phyloP scores from a whole-genome alignment of 371 early-diverging fungal species.

The Mortierella sp. region DNA sequence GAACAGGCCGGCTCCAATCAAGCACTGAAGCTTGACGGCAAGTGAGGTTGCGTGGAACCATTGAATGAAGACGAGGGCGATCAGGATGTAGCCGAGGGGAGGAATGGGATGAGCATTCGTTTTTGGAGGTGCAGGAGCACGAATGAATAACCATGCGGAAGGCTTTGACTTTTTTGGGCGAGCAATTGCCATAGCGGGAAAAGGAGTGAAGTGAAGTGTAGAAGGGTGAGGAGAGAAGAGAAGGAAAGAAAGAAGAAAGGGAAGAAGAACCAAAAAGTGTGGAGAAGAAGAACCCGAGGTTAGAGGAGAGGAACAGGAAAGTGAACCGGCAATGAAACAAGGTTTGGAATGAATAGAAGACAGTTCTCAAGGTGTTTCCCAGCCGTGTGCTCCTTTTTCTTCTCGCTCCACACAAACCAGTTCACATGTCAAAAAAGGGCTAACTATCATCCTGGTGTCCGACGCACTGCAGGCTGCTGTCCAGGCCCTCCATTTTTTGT shows the following conservation, averaged over 20 bases:
- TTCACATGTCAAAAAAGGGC: slow-evolving; percentile 9
- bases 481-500: background rate
- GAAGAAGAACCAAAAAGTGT: background rate
- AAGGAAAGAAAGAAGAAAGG: background rate
- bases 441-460: background rate
- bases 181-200: slow-evolving; percentile 3
- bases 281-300: background rate
- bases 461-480: too few species aligned
- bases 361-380: background rate
- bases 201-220: background rate
- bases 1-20: slow-evolving; percentile 51
- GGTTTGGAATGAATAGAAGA: background rate
- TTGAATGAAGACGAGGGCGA: slow-evolving; percentile 41
- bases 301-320: background rate
- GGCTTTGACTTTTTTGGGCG: slow-evolving; percentile 15
- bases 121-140: slow-evolving; percentile 43
- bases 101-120: slow-evolving; percentile 51
- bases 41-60: slow-evolving; percentile 53
- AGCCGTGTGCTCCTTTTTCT: background rate
- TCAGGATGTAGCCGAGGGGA: slow-evolving; percentile 45
- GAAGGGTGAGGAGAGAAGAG: background rate
- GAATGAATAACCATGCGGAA: slow-evolving; percentile 35
- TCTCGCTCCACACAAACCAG: slow-evolving; percentile 3
- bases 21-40: slow-evolving; percentile 52
- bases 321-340: background rate